A percentile compares a stretch with the other conserved stretches of the same genome.
phyloP scores from a whole-genome alignment of 1,284 basidiomycete species.

The Phylloporus sp. region DNA sequence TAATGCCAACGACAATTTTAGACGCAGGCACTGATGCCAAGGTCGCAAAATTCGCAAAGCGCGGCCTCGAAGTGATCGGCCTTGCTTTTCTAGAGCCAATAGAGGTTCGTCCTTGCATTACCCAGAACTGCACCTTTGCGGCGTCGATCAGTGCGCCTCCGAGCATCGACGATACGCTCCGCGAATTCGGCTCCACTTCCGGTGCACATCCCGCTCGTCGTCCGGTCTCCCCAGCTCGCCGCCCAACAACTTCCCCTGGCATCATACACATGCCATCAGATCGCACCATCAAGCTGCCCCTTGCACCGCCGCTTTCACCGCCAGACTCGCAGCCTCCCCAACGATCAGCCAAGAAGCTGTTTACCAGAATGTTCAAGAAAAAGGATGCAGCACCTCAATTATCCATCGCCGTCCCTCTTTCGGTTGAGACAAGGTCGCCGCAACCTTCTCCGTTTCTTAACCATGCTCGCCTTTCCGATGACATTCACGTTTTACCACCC shows the following conservation, averaged over 20 bases:
- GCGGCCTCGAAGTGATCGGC: constrained; percentile 82
- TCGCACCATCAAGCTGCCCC: constrained; percentile 23
- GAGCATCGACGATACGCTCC: constrained; percentile 31
- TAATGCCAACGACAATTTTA: constrained; percentile 88
- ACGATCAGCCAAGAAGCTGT: constrained; percentile 61
- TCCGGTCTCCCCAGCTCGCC: constrained; percentile 14
- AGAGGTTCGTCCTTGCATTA: constrained; percentile 64
- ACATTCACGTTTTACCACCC: constrained; percentile 9
- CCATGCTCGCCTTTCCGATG: constrained; percentile 15
- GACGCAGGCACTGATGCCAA: constrained; percentile 95
- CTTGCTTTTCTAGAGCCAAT: constrained; percentile 80
- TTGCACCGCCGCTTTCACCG: constrained; percentile 26
- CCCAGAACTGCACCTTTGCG: constrained; percentile 13
- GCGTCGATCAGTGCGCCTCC: constrained; percentile 21
- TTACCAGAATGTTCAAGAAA: constrained; percentile 76
- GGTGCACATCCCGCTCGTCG: constrained; percentile 7
- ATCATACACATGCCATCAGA: background rate
- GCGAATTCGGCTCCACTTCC: constrained; percentile 25
- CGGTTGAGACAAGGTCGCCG: constrained; percentile 13
- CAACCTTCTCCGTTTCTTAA: constrained; percentile 22
- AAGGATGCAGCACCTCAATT: constrained; percentile 40
- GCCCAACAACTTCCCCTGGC: constrained; percentile 5
- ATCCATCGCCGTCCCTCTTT: constrained; percentile 17
- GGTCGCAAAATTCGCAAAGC: constrained; percentile 88
- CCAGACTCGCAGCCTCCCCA: constrained; percentile 29